A percentile compares a stretch with the other conserved stretches of the same genome.
Evolutionary conservation across 108 stramenopile genomes (phyloP).

Genomic region (Skeletonema marinoi): DNA sequence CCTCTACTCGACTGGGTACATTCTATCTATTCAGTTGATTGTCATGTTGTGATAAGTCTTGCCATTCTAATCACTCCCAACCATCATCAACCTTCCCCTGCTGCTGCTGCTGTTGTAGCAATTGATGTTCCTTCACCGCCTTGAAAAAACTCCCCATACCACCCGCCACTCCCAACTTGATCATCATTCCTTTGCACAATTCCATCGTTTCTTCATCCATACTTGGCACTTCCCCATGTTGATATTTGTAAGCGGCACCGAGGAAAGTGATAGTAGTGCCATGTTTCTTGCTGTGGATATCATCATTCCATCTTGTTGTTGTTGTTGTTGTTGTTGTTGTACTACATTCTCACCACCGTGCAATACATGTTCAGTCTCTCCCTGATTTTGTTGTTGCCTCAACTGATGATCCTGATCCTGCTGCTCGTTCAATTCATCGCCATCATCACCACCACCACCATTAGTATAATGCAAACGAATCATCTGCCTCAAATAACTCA

Average conservation of each 20-base stretch:
- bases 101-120: not conserved
- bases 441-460: not conserved
- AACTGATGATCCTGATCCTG: not conserved
- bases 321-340: constrained; percentile 36
- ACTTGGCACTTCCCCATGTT: not conserved
- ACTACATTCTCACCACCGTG: constrained; percentile 5
- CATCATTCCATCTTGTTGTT: not conserved
- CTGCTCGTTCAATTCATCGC: not conserved
- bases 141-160: not conserved
- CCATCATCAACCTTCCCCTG: not conserved
- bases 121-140: not conserved
- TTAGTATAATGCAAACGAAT: not conserved
- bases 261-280: not conserved
- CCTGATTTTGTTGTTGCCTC: not conserved
- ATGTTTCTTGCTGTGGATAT: not conserved
- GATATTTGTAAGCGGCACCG: not conserved
- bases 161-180: not conserved
- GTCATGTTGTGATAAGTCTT: too few relatives aligned
- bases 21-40: too few relatives aligned
- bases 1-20: too few relatives aligned
- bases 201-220: not conserved
- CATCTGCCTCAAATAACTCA: constrained; percentile 10
- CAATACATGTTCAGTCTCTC: not conserved
- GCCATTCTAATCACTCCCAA: too few relatives aligned
- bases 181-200: not conserved